Base-by-base conservation (phyloP, 2,329 filamentous ascomycete genomes). In the Beauveria caledonica region DNA sequence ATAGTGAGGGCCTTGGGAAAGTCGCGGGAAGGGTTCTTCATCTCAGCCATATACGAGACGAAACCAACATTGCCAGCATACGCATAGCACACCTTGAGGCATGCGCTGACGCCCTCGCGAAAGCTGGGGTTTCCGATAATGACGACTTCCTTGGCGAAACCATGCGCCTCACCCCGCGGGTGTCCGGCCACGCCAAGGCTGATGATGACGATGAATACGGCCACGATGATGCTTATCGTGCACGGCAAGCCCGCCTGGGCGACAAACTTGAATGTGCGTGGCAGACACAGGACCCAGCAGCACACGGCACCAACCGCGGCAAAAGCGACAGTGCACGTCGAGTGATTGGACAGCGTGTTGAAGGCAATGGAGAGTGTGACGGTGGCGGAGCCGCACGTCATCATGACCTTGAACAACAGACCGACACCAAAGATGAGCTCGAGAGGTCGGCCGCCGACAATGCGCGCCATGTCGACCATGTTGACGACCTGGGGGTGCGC, bases 341-440 rank as follows among this genome's bases (percentile, higher is more conserved):
- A 76, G 68, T 86, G 81, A 60, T 77, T 75, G 11, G 80, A 82
- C 70, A 89, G 85, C 54, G 85, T 88, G 74, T 89, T 89, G 66
- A 88, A 78, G 67, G 86, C 87, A 66, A 87, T 82, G 48, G 86
- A 82, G 51, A 86, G 83, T 3, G 85, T 83, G 54, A 89, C 77
- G 66, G 83, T 86, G 67, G 88, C 86, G 62, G 87, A 80, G 48
- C 83, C 85, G 73, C 83, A 80, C 61, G 88, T 88, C 72, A 88
- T 87, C 55, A 84, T 87, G 68, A 89, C 88, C 76, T 90, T 89
- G 64, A 89, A 70, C 13, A 89, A 69, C 69, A 90, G 86, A 77
- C 88, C 88, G 65, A 85, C 73, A 2, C 85, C 70, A 9, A 68
- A 62, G 1, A 66, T 27, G 21, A 68, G 63, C 29, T 68, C 69